Percentiles rank a stretch among this genome's conserved stretches.
phyloP scores from a whole-genome alignment of 176 grass and related monocot species.

The Ampelocalamus luodianensis region DNA sequence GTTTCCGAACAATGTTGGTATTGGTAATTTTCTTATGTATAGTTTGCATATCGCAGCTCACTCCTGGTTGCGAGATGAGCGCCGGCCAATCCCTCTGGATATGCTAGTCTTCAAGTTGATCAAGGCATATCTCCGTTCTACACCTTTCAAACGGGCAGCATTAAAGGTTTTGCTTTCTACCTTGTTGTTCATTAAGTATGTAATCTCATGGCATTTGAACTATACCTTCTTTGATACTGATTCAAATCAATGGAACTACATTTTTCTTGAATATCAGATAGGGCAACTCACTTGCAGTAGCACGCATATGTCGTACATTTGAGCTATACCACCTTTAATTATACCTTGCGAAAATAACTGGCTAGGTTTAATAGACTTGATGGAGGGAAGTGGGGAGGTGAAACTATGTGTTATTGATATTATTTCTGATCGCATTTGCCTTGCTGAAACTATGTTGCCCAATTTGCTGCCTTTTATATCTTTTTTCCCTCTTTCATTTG shows the following conservation, averaged over 20 bases:
- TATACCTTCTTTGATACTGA: conserved; percentile 8
- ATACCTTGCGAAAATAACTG: conserved; percentile 28
- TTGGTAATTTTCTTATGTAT: conserved; percentile 21
- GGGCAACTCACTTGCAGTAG: background rate
- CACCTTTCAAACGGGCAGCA: conserved; percentile 90
- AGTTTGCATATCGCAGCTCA: conserved; percentile 66
- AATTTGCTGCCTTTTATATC: conserved; percentile 11
- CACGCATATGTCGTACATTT: conserved; percentile 36
- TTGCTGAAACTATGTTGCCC: background rate
- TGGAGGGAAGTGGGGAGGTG: background rate
- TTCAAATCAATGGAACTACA: conserved; percentile 6
- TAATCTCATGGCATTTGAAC: background rate
- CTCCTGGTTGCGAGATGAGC: conserved; percentile 85
- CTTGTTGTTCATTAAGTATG: conserved; percentile 37
- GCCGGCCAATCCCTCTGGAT: conserved; percentile 72
- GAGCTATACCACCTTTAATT: conserved; percentile 3
- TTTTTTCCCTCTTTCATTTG: conserved; percentile 19
- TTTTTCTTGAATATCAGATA: conserved; percentile 19
- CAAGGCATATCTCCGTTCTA: conserved; percentile 78
- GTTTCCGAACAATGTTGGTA: conserved; percentile 25
- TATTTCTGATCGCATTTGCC: conserved; percentile 7
- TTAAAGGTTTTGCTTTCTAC: conserved; percentile 73
- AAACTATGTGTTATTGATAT: conserved; percentile 9
- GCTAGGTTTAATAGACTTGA: conserved; percentile 10
- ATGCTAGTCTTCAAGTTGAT: conserved; percentile 82